phyloP scores from a whole-genome alignment of 2,329 filamentous ascomycete genomes.

The Arthroderma uncinatum region DNA sequence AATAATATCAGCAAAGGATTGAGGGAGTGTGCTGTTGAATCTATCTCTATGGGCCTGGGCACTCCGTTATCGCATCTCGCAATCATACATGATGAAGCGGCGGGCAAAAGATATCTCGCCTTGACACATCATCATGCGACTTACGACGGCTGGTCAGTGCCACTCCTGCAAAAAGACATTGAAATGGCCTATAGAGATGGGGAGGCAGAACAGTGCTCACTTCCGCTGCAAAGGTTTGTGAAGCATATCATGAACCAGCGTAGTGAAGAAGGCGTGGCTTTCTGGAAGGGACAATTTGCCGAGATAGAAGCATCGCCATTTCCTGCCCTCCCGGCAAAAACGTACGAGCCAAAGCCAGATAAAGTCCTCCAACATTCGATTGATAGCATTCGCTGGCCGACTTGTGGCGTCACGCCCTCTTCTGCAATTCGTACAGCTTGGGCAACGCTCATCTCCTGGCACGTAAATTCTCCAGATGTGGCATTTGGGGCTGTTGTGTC shows the following conservation, averaged over 20 bases:
- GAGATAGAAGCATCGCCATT: background rate
- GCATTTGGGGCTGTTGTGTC: constrained; percentile 33
- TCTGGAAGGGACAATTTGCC: background rate
- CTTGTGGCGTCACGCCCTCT: background rate
- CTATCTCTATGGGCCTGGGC: no score
- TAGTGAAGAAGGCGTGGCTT: background rate
- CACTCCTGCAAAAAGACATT: no score
- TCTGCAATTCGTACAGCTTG: background rate
- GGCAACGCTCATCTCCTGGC: background rate
- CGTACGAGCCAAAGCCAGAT: background rate
- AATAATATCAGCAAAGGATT: no score
- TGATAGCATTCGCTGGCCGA: background rate
- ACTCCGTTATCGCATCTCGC: no score
- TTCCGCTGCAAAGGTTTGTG: no score
- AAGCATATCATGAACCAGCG: background rate
- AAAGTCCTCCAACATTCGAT: background rate
- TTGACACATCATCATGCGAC: no score
- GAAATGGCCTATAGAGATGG: no score
- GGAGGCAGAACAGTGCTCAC: no score
- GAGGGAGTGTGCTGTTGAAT: no score
- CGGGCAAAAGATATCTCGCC: no score
- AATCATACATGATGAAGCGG: no score
- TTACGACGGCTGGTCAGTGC: no score
- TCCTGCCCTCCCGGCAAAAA: background rate
- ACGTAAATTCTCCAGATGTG: constrained; percentile 28